Percentiles rank a stretch among this genome's conserved stretches.
phyloP scores from a whole-genome alignment of 169 alveolate genomes.

The Cryptosporidium andersoni region DNA sequence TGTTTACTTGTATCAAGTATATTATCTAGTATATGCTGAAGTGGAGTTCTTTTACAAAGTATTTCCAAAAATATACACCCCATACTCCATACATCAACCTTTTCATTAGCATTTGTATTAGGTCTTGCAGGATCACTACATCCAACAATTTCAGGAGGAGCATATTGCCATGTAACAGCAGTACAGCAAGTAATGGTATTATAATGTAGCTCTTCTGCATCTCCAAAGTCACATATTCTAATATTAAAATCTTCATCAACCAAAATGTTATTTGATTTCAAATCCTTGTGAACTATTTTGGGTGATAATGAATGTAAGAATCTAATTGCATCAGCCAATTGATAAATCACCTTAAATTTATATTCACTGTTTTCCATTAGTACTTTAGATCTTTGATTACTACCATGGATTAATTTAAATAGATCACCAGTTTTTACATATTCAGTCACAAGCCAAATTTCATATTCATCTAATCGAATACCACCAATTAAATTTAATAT shows the following conservation, averaged over 20 bases:
- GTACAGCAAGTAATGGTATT: constrained; percentile 67
- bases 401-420: constrained; percentile 58
- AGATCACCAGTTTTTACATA: constrained; percentile 66
- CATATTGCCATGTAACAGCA: constrained; percentile 75
- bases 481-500: constrained; percentile 70
- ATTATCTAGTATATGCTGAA: constrained; percentile 58
- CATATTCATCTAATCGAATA: constrained; percentile 53
- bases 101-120: constrained; percentile 62
- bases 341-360: constrained; percentile 57
- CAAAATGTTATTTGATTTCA: constrained; percentile 89
- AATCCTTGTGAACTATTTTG: constrained; percentile 88
- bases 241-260: constrained; percentile 80
- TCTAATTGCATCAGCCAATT: constrained; percentile 60
- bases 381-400: constrained; percentile 9
- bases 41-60: constrained; percentile 45
- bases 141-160: constrained; percentile 72
- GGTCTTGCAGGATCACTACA: constrained; percentile 73
- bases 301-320: constrained; percentile 78
- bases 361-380: constrained; percentile 33
- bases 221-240: constrained; percentile 90
- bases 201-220: constrained; percentile 70
- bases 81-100: constrained; percentile 75
- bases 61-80: constrained; percentile 71
- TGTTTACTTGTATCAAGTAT: constrained; percentile 53
- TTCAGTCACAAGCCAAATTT: constrained; percentile 72